Evolutionary conservation across 2,329 filamentous ascomycete species (phyloP).

Genomic region (Diaporthe sp.): DNA sequence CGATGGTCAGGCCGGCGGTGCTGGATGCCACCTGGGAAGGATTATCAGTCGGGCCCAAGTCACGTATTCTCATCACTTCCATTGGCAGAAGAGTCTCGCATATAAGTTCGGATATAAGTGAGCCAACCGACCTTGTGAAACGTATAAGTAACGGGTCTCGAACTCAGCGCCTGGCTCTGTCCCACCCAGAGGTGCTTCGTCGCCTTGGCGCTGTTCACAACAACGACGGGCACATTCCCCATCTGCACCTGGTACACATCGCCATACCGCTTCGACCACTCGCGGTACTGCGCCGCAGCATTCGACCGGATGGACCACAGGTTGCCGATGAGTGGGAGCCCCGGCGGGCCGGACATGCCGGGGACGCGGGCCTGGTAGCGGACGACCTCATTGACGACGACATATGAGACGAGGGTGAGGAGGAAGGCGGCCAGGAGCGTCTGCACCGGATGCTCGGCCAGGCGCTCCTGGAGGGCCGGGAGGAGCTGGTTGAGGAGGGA

Average conservation of each 20-base stretch:
- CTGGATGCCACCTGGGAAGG: conserved; percentile 51
- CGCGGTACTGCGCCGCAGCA: conserved; percentile 66
- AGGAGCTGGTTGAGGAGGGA: conserved; percentile 13
- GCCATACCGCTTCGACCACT: conserved; percentile 49
- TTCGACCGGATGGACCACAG: conserved; percentile 67
- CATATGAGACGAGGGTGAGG: conserved; percentile 55
- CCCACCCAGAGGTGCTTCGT: conserved; percentile 76
- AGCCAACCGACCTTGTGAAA: conserved; percentile 59
- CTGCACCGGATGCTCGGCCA: conserved; percentile 15
- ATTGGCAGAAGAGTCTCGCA: background rate
- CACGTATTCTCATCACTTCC: background rate
- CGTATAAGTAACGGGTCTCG: conserved; percentile 75
- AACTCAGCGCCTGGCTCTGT: conserved; percentile 75
- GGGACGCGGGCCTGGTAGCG: conserved; percentile 59
- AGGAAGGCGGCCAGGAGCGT: background rate
- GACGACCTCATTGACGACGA: conserved; percentile 64
- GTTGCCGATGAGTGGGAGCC: conserved; percentile 68
- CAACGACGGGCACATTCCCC: conserved; percentile 69
- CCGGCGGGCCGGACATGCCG: conserved; percentile 62
- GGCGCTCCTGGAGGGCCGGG: background rate
- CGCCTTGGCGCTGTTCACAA: conserved; percentile 76
- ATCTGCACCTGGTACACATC: conserved; percentile 52
- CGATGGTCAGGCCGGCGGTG: conserved; percentile 60
- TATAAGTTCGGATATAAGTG: background rate
- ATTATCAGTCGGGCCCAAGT: background rate